Percentiles rank a stretch among this genome's conserved stretches.
These are phyloP conservation scores for Plasmodium sp. DNA, from an alignment of 169 alveolate species.

Conservation along the genomic window DNA sequence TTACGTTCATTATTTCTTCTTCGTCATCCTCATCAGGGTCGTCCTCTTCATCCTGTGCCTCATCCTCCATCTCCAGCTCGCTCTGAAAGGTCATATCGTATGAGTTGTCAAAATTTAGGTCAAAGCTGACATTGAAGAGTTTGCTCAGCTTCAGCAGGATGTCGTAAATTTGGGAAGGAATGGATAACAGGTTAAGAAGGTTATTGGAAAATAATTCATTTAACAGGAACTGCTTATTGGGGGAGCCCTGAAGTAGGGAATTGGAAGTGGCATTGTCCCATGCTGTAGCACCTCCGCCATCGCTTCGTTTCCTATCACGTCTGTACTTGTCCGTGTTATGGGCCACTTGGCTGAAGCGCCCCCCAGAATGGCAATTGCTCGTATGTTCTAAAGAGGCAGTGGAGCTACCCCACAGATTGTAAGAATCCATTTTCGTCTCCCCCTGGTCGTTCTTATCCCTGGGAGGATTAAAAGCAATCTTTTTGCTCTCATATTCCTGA, in stretches of 20 bases:
- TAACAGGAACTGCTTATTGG: constrained; percentile 33
- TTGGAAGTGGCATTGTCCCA: not conserved
- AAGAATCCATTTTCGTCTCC: not conserved
- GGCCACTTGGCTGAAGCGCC: not conserved
- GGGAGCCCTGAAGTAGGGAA: not conserved
- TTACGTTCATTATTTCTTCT: constrained; percentile 21
- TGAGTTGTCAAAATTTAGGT: constrained; percentile 57
- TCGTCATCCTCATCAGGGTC: constrained; percentile 5
- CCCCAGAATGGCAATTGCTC: not conserved
- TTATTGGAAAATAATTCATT: constrained; percentile 73
- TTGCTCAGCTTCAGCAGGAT: constrained; percentile 44
- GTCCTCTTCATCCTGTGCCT: constrained; percentile 6
- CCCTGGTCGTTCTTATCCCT: not conserved
- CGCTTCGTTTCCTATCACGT: not conserved
- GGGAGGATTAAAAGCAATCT: not conserved
- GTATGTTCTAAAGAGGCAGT: not conserved
- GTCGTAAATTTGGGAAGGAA: constrained; percentile 71
- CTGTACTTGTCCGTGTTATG: not conserved
- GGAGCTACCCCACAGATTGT: not conserved
- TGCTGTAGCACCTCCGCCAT: not conserved
- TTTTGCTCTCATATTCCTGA: constrained; percentile 32
- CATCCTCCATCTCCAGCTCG: not conserved
- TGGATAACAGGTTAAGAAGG: constrained; percentile 51
- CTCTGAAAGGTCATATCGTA: constrained; percentile 27
- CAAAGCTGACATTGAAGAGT: constrained; percentile 40